phyloP scores from a whole-genome alignment of 2,329 filamentous ascomycete genomes.

The Ophiostoma triangulosporum region DNA sequence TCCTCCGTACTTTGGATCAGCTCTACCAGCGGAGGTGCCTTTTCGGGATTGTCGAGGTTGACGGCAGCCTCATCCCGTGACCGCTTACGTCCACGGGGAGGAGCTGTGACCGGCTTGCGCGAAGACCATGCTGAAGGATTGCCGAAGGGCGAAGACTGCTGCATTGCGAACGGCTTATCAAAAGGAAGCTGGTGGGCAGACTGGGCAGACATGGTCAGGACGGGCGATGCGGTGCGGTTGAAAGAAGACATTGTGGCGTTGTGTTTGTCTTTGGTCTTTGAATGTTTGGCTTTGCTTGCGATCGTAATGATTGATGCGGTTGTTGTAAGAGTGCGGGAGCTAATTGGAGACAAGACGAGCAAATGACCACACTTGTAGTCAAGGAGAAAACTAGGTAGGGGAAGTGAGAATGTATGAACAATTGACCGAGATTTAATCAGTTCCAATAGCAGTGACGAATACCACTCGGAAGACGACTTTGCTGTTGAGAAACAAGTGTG shows the following conservation, averaged over 20 bases:
- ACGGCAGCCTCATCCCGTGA: slow-evolving; percentile 59
- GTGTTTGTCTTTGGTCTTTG: neutral
- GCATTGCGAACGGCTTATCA: slow-evolving; percentile 26
- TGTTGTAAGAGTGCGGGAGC: neutral
- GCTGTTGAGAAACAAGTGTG: neutral
- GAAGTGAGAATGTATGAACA: neutral
- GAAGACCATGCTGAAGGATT: slow-evolving; percentile 21
- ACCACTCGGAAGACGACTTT: neutral
- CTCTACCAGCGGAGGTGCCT: slow-evolving; percentile 29
- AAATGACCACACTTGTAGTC: neutral
- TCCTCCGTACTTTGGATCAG: slow-evolving; percentile 43
- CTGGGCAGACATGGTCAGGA: slow-evolving; percentile 33
- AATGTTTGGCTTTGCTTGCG: neutral
- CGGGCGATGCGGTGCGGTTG: slow-evolving; percentile 30
- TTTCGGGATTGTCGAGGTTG: slow-evolving; percentile 48
- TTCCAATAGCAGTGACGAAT: neutral
- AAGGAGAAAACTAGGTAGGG: neutral
- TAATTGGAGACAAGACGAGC: neutral
- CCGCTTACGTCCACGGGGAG: slow-evolving; percentile 53
- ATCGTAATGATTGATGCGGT: neutral
- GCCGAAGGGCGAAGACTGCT: slow-evolving; percentile 24
- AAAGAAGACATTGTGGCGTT: slow-evolving; percentile 29
- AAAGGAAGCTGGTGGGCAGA: slow-evolving; percentile 28
- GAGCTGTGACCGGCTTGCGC: slow-evolving; percentile 16
- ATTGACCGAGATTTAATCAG: neutral